Evolutionary conservation across 2,329 filamentous ascomycete genomes (phyloP).

Genomic region (Alternaria tenuissima): DNA sequence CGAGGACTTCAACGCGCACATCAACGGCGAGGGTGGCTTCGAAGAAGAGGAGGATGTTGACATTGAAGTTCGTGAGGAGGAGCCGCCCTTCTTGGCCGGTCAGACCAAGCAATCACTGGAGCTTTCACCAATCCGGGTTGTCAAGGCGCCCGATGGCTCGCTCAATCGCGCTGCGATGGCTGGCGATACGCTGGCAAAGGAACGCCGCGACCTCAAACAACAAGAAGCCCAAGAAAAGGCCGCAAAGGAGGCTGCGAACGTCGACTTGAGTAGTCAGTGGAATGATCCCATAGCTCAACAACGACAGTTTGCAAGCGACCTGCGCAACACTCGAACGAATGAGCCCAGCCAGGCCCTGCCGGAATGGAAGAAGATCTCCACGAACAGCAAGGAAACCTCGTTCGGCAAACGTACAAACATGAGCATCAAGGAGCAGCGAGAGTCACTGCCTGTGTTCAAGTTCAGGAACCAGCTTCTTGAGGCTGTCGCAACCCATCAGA

Average conservation of each 20-base stretch:
- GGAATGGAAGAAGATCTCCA: conserved; percentile 89
- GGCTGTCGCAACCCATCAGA: conserved; percentile 85
- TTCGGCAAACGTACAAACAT: conserved; percentile 87
- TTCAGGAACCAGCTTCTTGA: conserved; percentile 89
- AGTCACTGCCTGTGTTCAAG: conserved; percentile 85
- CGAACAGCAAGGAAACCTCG: conserved; percentile 79
- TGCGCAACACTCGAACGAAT: conserved; percentile 71
- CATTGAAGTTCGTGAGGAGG: conserved; percentile 95
- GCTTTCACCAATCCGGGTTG: conserved; percentile 91
- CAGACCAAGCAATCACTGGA: conserved; percentile 97
- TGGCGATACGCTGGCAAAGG: conserved; percentile 85
- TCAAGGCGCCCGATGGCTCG: conserved; percentile 98
- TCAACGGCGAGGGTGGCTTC: conserved; percentile 85
- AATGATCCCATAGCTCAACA: conserved; percentile 95
- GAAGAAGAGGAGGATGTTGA: conserved; percentile 97
- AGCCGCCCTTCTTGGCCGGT: conserved; percentile 92
- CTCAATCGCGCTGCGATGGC: conserved; percentile 97
- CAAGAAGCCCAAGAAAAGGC: conserved; percentile 83
- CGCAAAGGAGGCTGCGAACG: conserved; percentile 76
- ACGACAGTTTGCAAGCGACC: conserved; percentile 86
- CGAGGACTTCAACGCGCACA: conserved; percentile 88
- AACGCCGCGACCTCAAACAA: conserved; percentile 86
- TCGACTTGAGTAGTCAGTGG: conserved; percentile 91
- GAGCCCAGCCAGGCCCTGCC: conserved; percentile 74
- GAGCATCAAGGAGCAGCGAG: conserved; percentile 94